Evolutionary conservation across 352 stramenopile species (phyloP).

Genomic region (Phytophthora citricola): DNA sequence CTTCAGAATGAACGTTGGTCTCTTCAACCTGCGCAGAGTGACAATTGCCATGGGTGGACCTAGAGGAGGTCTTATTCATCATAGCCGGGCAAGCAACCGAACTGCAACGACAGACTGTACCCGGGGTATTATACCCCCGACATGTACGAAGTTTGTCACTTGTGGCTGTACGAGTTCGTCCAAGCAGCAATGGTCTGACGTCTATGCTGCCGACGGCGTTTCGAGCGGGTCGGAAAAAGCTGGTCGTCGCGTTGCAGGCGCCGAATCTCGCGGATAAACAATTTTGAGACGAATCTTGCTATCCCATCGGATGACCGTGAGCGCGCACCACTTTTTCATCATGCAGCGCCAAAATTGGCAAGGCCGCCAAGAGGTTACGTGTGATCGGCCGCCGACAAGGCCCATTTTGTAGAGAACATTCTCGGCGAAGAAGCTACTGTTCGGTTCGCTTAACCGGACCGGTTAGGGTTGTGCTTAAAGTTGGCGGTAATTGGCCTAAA

Average conservation of each 20-base stretch:
- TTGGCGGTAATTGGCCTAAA: constrained; percentile 11
- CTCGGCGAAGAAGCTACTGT: constrained; percentile 15
- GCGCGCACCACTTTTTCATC: constrained; percentile 7
- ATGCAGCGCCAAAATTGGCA: constrained; percentile 2
- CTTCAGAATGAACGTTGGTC: neutral
- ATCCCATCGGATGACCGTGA: constrained; percentile 1
- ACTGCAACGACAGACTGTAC: constrained; percentile 6
- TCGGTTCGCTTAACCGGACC: constrained; percentile 17
- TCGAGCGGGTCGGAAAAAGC: constrained; percentile 16
- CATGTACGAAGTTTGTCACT: too few species aligned
- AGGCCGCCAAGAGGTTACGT: constrained; percentile 4
- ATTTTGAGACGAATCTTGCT: constrained; percentile 23
- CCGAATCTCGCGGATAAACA: constrained; percentile 30
- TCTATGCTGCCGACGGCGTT: constrained; percentile 1
- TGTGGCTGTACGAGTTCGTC: neutral
- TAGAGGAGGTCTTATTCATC: constrained; percentile 10
- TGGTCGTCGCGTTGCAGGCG: constrained; percentile 22
- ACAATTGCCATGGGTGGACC: constrained; percentile 6
- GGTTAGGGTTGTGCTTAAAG: constrained; percentile 18
- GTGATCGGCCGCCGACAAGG: constrained; percentile 7
- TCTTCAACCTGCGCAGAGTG: neutral
- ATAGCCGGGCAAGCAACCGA: constrained; percentile 4
- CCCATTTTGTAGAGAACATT: constrained; percentile 26
- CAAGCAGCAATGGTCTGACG: neutral
- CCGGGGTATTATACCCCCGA: too few species aligned